Evolutionary conservation across 1,284 basidiomycete species (phyloP).

Genomic region (Leccinum huronense): DNA sequence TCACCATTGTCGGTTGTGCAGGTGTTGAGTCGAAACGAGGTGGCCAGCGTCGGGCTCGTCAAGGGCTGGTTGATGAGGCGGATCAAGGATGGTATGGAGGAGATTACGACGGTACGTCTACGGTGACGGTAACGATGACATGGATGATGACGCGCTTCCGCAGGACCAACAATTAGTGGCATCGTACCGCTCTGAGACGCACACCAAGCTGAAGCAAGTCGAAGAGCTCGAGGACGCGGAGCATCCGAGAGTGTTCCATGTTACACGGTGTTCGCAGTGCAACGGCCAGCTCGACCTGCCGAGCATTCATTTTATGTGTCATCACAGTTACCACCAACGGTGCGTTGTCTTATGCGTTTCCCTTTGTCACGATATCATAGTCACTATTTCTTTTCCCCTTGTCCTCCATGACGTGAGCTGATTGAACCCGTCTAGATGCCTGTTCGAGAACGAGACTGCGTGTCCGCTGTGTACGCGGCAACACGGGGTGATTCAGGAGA

Average conservation of each 20-base stretch:
- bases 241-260: slow-evolving; percentile 87
- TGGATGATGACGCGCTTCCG: background rate
- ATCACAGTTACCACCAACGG: slow-evolving; percentile 95
- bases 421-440: slow-evolving; percentile 51
- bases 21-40: slow-evolving; percentile 80
- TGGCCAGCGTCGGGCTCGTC: slow-evolving; percentile 87
- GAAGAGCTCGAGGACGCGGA: slow-evolving; percentile 74
- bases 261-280: slow-evolving; percentile 88
- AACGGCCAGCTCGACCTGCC: slow-evolving; percentile 88
- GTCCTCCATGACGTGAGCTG: background rate
- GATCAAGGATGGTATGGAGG: slow-evolving; percentile 70
- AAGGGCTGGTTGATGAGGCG: slow-evolving; percentile 85
- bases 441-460: slow-evolving; percentile 82
- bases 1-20: slow-evolving; percentile 88
- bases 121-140: background rate
- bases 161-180: slow-evolving; percentile 83
- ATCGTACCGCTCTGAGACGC: slow-evolving; percentile 86
- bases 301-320: slow-evolving; percentile 96
- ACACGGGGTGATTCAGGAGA: slow-evolving; percentile 87
- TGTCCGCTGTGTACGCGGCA: slow-evolving; percentile 86
- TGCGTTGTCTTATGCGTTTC: slow-evolving; percentile 27
- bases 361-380: background rate
- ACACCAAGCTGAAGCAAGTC: slow-evolving; percentile 80
- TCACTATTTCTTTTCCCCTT: background rate
- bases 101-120: slow-evolving; percentile 72